phyloP scores from a whole-genome alignment of 768 basidiomycete genomes.

The Scleroderma citrinum region DNA sequence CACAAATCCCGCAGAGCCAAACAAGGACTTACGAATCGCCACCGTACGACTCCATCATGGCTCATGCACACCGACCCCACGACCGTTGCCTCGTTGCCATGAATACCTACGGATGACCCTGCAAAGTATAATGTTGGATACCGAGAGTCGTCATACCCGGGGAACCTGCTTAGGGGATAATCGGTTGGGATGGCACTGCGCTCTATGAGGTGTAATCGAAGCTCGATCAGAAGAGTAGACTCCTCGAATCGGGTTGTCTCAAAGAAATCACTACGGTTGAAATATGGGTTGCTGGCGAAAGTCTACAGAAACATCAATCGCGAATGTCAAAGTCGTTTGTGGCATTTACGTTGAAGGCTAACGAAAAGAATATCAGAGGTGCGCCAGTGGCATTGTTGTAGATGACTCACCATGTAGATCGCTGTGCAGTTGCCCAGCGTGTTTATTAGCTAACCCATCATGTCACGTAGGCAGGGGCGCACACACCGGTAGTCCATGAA shows the following conservation, averaged over 20 bases:
- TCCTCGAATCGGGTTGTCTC: constrained; percentile 52
- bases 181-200: constrained; percentile 13
- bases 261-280: constrained; percentile 37
- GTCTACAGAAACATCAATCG: neutral
- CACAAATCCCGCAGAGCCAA: constrained; percentile 2
- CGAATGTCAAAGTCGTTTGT: neutral
- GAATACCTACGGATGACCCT: constrained; percentile 40
- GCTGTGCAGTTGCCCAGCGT: constrained; percentile 4
- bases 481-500: constrained; percentile 73
- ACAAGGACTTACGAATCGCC: constrained; percentile 52
- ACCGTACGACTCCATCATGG: constrained; percentile 40
- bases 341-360: constrained; percentile 47
- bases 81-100: constrained; percentile 37
- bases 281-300: constrained; percentile 18
- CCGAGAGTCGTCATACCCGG: constrained; percentile 15
- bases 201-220: constrained; percentile 46
- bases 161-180: constrained; percentile 17
- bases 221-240: constrained; percentile 56
- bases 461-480: constrained; percentile 26
- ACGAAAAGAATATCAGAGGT: neutral
- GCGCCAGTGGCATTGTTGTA: neutral
- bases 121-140: constrained; percentile 44
- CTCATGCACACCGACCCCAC: constrained; percentile 49
- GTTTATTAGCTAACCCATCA: constrained; percentile 31
- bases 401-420: constrained; percentile 20